Evolutionary conservation across 345 rosid species (phyloP).

Genomic region (Gossypium australe): DNA sequence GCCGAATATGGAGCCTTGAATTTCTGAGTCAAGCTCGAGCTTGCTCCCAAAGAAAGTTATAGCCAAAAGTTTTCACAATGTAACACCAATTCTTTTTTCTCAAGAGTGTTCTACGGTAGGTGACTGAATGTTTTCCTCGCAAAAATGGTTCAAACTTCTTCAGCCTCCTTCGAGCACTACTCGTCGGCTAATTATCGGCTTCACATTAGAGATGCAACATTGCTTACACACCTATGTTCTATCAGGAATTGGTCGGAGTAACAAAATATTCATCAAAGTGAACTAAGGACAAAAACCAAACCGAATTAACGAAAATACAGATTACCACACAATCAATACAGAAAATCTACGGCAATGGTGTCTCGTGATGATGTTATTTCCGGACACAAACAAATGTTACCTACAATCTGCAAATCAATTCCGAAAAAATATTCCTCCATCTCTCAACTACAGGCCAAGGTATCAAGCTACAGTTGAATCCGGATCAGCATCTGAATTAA

Average conservation of each 20-base stretch:
- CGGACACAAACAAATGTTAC: slow-evolving; percentile 22
- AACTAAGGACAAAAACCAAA: not conserved
- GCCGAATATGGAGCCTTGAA: too few species aligned
- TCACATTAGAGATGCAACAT: too few species aligned
- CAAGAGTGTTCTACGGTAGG: too few species aligned
- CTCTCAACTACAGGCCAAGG: not conserved
- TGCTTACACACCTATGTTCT: too few species aligned
- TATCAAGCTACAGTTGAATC: slow-evolving; percentile 10
- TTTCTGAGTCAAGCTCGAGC: too few species aligned
- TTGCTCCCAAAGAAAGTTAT: too few species aligned
- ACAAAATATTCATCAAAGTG: not conserved
- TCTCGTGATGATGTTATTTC: slow-evolving; percentile 15
- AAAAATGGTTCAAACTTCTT: too few species aligned
- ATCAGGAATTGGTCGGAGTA: not conserved
- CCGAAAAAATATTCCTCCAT: not conserved
- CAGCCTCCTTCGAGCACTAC: too few species aligned
- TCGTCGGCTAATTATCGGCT: too few species aligned
- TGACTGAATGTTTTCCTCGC: too few species aligned
- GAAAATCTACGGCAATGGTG: slow-evolving; percentile 9
- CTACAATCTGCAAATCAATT: slow-evolving; percentile 9
- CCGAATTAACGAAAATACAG: not conserved
- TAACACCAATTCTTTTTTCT: too few species aligned
- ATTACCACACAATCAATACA: not conserved
- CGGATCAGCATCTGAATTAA: slow-evolving; percentile 29
- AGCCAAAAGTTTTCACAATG: too few species aligned